Evolutionary conservation across 805 yeast genomes (phyloP).

Genomic region (Peterozyma toletana): DNA sequence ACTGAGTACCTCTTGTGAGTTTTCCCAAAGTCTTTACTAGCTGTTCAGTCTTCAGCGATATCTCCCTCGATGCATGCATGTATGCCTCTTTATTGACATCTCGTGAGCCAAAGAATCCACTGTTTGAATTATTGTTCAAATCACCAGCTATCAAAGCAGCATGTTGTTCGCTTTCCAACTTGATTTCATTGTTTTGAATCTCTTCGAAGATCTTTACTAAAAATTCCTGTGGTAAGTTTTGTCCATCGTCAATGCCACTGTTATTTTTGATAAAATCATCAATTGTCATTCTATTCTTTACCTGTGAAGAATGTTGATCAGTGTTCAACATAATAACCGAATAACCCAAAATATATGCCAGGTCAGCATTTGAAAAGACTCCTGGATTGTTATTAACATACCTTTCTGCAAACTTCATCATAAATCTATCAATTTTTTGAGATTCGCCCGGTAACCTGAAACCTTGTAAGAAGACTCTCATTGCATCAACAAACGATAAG

Average conservation of each 20-base stretch:
- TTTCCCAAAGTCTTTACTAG: conserved; percentile 62
- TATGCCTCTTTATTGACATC: conserved; percentile 77
- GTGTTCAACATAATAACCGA: conserved; percentile 92
- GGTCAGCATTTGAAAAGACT: conserved; percentile 86
- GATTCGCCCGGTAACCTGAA: conserved; percentile 98
- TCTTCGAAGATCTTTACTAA: conserved; percentile 68
- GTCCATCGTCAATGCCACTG: conserved; percentile 87
- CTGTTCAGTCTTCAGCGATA: conserved; percentile 83
- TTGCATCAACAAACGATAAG: conserved; percentile 72
- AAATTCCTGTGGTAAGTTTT: conserved; percentile 70
- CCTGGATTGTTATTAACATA: conserved; percentile 83
- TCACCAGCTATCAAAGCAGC: conserved; percentile 78
- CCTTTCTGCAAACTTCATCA: conserved; percentile 95
- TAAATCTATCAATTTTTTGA: conserved; percentile 92
- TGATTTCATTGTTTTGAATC: conserved; percentile 79
- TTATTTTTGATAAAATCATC: conserved; percentile 85
- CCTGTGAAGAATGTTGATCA: conserved; percentile 85
- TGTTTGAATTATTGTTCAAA: conserved; percentile 24
- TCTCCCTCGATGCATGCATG: conserved; percentile 85
- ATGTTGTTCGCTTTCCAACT: conserved; percentile 87
- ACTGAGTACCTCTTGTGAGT: conserved; percentile 29
- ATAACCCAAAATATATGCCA: conserved; percentile 88
- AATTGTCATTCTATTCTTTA: conserved; percentile 78
- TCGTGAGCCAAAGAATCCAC: conserved; percentile 56
- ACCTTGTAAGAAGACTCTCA: conserved; percentile 75